These are phyloP conservation scores for Paramarasmius palmivorus DNA, from an alignment of 1,284 basidiomycete species.

Conservation along the genomic window DNA sequence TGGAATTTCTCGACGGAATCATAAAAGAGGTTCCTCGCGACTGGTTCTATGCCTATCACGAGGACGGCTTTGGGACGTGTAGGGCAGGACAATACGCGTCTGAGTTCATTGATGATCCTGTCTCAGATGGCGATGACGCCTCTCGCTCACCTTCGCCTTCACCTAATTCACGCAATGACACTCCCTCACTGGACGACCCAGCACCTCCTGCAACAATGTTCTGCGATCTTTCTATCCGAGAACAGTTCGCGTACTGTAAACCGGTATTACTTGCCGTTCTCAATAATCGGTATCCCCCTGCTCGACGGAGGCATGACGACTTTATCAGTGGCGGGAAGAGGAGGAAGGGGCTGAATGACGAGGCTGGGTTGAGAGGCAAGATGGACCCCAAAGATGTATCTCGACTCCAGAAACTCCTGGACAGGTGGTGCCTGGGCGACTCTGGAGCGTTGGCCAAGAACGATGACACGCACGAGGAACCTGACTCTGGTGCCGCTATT, in stretches of 20 bases:
- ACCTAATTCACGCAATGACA: slow-evolving; percentile 12
- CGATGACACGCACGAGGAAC: slow-evolving; percentile 18
- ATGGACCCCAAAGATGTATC: slow-evolving; percentile 53
- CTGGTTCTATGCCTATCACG: slow-evolving; percentile 56
- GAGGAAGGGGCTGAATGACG: slow-evolving; percentile 43
- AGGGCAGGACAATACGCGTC: slow-evolving; percentile 60
- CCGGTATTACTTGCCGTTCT: slow-evolving; percentile 61
- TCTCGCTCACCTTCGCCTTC: too few species aligned
- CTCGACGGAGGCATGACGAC: slow-evolving; percentile 41
- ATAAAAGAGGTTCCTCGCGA: slow-evolving; percentile 40
- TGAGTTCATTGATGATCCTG: slow-evolving; percentile 42
- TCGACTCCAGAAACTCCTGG: slow-evolving; percentile 44
- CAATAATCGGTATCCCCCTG: slow-evolving; percentile 54
- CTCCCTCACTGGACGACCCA: slow-evolving; percentile 30
- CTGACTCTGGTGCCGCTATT: slow-evolving; percentile 13
- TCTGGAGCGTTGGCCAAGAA: background rate
- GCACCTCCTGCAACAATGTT: slow-evolving; percentile 42
- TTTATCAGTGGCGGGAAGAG: slow-evolving; percentile 61
- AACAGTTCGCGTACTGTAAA: slow-evolving; percentile 65
- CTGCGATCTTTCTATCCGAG: slow-evolving; percentile 44
- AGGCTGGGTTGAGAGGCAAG: slow-evolving; percentile 51
- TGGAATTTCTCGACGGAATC: slow-evolving; percentile 57
- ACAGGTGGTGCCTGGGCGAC: slow-evolving; percentile 53
- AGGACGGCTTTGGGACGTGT: slow-evolving; percentile 60
- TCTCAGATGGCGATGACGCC: slow-evolving; percentile 16